A percentile compares a stretch with the other conserved stretches of the same genome.
phyloP scores from a whole-genome alignment of 2,329 filamentous ascomycete species.

The Nakataea oryzae region DNA sequence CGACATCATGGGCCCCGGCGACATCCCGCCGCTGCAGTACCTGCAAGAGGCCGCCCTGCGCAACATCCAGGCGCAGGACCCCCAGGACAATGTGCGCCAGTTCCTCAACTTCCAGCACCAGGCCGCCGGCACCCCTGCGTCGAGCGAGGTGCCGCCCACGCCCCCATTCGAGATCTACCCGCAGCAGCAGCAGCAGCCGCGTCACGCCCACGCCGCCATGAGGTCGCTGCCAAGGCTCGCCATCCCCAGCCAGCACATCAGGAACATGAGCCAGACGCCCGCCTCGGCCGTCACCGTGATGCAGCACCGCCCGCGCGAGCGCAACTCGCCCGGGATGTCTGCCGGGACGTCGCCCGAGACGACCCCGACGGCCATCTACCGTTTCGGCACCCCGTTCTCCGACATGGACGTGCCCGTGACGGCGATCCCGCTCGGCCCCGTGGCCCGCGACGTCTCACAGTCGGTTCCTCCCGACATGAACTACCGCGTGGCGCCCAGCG shows the following conservation, averaged over 20 bases:
- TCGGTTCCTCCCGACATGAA: slow-evolving; percentile 93
- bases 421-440: slow-evolving; percentile 56
- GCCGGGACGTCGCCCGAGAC: slow-evolving; percentile 37
- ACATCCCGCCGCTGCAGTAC: slow-evolving; percentile 51
- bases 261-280: slow-evolving; percentile 3
- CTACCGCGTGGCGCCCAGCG: slow-evolving; percentile 43
- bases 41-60: slow-evolving; percentile 67
- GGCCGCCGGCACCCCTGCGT: slow-evolving; percentile 14
- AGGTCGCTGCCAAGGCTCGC: slow-evolving; percentile 51
- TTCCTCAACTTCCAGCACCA: slow-evolving; percentile 80
- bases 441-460: slow-evolving; percentile 72
- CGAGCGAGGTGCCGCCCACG: slow-evolving; percentile 52
- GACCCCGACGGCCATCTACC: slow-evolving; percentile 54
- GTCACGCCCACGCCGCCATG: slow-evolving; percentile 32
- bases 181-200: slow-evolving; percentile 21
- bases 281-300: slow-evolving; percentile 1
- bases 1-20: slow-evolving; percentile 68
- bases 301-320: slow-evolving; percentile 10
- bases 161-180: slow-evolving; percentile 59
- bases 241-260: slow-evolving; percentile 34
- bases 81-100: slow-evolving; percentile 86
- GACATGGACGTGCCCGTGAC: slow-evolving; percentile 84
- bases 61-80: slow-evolving; percentile 61
- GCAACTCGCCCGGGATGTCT: slow-evolving; percentile 5
- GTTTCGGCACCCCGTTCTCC: slow-evolving; percentile 78